Base-by-base conservation (phyloP, 2,329 filamentous ascomycete genomes). In the Colletotrichum magnum region DNA sequence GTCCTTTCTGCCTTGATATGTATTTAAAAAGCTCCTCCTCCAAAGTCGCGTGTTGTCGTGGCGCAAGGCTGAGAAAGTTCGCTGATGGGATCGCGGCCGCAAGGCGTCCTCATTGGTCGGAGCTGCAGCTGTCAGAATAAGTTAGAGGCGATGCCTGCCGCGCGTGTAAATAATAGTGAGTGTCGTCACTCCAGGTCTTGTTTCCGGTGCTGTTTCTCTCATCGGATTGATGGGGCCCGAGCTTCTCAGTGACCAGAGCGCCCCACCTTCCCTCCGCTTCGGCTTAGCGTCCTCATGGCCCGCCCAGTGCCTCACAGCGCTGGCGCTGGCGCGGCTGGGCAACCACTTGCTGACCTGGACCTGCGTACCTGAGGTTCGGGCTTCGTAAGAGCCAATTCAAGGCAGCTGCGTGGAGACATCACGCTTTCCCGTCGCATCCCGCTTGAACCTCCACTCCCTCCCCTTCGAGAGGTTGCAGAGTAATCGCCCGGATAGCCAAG, bases 331-430 rank as follows among this genome's bases (percentile, higher is more conserved):
- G 21, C 21, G 21, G 21, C 21, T 24, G 13, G 48, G 54, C 63
- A 16, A 21, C 24, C 43, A 15, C 18, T 24, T 13, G 45, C 21
- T 48, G 28, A 45, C 57, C 57, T 59, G 48, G 41, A 43, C 7
- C 32, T 10, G 32, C 59, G 66, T 65, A 69, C 62, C 56, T 66
- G 56, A 66, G 67, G 62, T 56, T 66, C 57, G 51, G 56, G 54
- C 61, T 65, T 52, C 43, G 45, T 67, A 69, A 45, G 48, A 64
- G 58, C 62, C 43, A 61, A 67, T 66, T 69, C 67, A 69, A 69
- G 62, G 67, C 67, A 69, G 36, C 67, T 69, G 67, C 62, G 54
- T 67, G 67, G 56, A 67, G 67, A 69, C 63, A 47, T 60, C 62
- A 67, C 63, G 56, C 45, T 50, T 43, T 36, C 32, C 32, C 32